phyloP scores from a whole-genome alignment of 306 rosid genomes.

The Trichosanthes cucumerina region DNA sequence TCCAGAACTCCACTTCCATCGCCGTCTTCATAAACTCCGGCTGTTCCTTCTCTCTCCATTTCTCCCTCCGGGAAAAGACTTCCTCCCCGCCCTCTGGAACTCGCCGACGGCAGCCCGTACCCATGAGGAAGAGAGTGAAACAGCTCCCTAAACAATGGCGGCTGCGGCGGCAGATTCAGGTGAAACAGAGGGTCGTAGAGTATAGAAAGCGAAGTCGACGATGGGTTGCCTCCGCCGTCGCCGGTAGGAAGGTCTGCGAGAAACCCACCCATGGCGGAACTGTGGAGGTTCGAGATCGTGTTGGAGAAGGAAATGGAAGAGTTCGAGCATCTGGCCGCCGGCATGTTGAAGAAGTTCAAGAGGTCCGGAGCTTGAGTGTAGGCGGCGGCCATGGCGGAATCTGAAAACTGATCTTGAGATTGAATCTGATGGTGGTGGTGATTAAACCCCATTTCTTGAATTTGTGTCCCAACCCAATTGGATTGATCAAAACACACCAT shows the following conservation, averaged over 20 bases:
- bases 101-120: slow-evolving; percentile 44
- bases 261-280: slow-evolving; percentile 22
- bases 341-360: slow-evolving; percentile 58
- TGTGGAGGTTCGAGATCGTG: slow-evolving; percentile 23
- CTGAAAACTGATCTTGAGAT: slow-evolving; percentile 10
- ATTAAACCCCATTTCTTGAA: slow-evolving; percentile 25
- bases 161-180: slow-evolving; percentile 82
- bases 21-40: slow-evolving; percentile 30
- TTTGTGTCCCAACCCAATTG: slow-evolving; percentile 40
- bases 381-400: slow-evolving; percentile 12
- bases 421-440: slow-evolving; percentile 22
- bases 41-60: slow-evolving; percentile 50
- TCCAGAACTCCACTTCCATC: slow-evolving; percentile 67
- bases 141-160: slow-evolving; percentile 57
- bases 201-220: slow-evolving; percentile 1
- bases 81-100: slow-evolving; percentile 23
- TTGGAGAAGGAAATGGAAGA: slow-evolving; percentile 46
- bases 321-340: slow-evolving; percentile 34
- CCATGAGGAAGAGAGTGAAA: slow-evolving; percentile 68
- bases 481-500: slow-evolving; percentile 22
- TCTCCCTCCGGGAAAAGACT: slow-evolving; percentile 36
- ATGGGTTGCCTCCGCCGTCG: slow-evolving; percentile 6
- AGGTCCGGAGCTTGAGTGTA: slow-evolving; percentile 54
- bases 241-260: slow-evolving; percentile 39
- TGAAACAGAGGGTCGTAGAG: slow-evolving; percentile 52